These are phyloP conservation scores for Hypocreales sp. DNA, from an alignment of 2,329 filamentous ascomycete genomes.

Conservation along the genomic window DNA sequence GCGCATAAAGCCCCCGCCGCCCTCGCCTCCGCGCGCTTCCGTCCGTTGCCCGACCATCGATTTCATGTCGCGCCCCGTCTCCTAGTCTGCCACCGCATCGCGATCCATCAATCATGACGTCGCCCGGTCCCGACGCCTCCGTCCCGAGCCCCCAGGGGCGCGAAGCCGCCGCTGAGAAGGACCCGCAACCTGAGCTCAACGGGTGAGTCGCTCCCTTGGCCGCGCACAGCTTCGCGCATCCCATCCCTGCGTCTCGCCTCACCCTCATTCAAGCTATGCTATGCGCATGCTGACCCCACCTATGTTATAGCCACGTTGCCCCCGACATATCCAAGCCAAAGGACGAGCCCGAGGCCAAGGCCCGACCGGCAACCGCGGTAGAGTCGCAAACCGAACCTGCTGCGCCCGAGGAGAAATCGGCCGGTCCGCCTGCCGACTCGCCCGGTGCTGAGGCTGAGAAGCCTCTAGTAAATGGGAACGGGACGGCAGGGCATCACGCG, in stretches of 20 bases:
- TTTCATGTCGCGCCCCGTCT: constrained; percentile 21
- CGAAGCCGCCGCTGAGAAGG: constrained; percentile 12
- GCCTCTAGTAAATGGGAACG: constrained; percentile 6
- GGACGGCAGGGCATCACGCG: constrained; percentile 1
- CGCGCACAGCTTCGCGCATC: too few relatives aligned
- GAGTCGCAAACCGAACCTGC: constrained; percentile 5
- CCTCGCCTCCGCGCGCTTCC: too few relatives aligned
- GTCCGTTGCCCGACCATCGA: too few relatives aligned
- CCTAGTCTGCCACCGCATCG: constrained; percentile 13
- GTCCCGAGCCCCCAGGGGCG: constrained; percentile 31
- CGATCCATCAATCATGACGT: constrained; percentile 38
- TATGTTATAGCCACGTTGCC: too few relatives aligned
- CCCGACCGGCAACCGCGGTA: constrained; percentile 5
- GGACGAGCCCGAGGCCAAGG: constrained; percentile 2
- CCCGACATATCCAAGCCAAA: too few relatives aligned
- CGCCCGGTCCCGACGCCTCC: constrained; percentile 25
- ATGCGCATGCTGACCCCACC: neutral
- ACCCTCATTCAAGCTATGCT: too few relatives aligned
- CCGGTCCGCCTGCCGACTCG: neutral
- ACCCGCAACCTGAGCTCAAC: constrained; percentile 18
- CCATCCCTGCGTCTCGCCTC: too few relatives aligned
- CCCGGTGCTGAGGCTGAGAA: constrained; percentile 4
- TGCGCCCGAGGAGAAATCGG: neutral
- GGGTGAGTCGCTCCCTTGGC: constrained; percentile 20
- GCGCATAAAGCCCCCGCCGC: too few relatives aligned